Percentiles rank a stretch among this genome's conserved stretches.
phyloP scores from a whole-genome alignment of 805 yeast species.

The Hermanozyma aechmeae region DNA sequence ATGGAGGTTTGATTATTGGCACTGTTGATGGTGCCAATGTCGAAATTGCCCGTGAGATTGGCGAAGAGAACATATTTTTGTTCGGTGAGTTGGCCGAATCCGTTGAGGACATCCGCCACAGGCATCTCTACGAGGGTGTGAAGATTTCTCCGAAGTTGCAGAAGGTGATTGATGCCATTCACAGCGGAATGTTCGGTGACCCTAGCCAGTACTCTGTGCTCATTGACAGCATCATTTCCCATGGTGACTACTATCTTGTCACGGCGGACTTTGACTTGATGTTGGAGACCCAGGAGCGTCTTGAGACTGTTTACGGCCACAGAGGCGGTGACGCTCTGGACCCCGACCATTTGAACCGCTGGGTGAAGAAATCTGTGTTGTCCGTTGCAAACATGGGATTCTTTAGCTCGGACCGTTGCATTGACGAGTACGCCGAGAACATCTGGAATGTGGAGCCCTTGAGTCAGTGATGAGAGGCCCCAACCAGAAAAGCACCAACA shows the following conservation, averaged over 20 bases:
- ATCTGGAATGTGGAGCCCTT: slow-evolving; percentile 89
- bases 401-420: slow-evolving; percentile 84
- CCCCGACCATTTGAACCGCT: slow-evolving; percentile 47
- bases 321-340: slow-evolving; percentile 32
- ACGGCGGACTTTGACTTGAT: slow-evolving; percentile 85
- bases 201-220: slow-evolving; percentile 57
- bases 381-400: slow-evolving; percentile 92
- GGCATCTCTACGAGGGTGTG: slow-evolving; percentile 56
- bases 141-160: slow-evolving; percentile 49
- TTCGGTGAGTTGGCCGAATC: slow-evolving; percentile 88
- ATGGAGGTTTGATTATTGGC: slow-evolving; percentile 90
- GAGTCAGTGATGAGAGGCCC: too few species aligned
- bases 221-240: slow-evolving; percentile 57
- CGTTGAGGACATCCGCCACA: slow-evolving; percentile 76
- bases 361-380: slow-evolving; percentile 70
- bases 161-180: slow-evolving; percentile 58
- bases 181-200: slow-evolving; percentile 64
- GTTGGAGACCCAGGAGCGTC: slow-evolving; percentile 67
- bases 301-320: slow-evolving; percentile 59
- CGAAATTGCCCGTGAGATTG: slow-evolving; percentile 88
- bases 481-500: too few species aligned
- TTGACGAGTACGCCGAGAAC: slow-evolving; percentile 83
- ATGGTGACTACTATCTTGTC: slow-evolving; percentile 82
- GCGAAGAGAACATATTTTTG: slow-evolving; percentile 85
- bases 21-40: slow-evolving; percentile 97